Conservation (phyloP, 75 land plant genomes). For the Sequoia sempervirens region DNA sequence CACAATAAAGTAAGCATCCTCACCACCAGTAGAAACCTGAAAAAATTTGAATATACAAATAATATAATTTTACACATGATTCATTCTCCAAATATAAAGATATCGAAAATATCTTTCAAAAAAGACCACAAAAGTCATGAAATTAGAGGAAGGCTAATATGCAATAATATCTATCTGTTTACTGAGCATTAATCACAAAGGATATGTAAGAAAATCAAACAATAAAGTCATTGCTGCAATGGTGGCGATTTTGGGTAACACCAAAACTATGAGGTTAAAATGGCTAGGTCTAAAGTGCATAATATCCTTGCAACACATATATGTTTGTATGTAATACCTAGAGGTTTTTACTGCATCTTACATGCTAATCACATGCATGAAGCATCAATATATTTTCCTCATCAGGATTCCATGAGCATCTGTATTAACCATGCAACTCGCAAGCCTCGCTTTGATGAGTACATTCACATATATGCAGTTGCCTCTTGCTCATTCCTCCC, state of each 20-base stretch:
- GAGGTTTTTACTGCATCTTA: background rate
- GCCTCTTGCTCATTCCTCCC: no score
- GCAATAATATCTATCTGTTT: background rate
- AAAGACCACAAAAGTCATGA: background rate
- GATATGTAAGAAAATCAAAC: background rate
- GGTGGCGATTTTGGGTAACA: background rate
- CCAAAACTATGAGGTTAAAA: background rate
- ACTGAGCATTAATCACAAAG: background rate
- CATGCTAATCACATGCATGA: background rate
- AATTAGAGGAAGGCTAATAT: background rate
- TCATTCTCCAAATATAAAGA: background rate
- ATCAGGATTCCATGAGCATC: background rate
- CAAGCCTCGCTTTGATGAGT: background rate
- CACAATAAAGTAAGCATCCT: conserved; percentile 87
- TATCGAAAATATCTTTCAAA: background rate
- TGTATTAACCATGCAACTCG: background rate
- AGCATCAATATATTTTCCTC: background rate
- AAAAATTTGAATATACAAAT: background rate
- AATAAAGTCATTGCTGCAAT: background rate
- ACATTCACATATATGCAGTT: no score
- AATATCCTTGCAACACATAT: background rate
- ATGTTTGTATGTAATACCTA: background rate
- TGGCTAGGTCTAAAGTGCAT: background rate
- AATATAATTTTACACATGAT: conserved; percentile 2
- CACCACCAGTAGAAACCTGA: conserved; percentile 81